A percentile compares a stretch with the other conserved stretches of the same genome.
These are phyloP conservation scores for Domatiomyces globalis DNA, from an alignment of 2,329 filamentous ascomycete species.

Conservation along the genomic window DNA sequence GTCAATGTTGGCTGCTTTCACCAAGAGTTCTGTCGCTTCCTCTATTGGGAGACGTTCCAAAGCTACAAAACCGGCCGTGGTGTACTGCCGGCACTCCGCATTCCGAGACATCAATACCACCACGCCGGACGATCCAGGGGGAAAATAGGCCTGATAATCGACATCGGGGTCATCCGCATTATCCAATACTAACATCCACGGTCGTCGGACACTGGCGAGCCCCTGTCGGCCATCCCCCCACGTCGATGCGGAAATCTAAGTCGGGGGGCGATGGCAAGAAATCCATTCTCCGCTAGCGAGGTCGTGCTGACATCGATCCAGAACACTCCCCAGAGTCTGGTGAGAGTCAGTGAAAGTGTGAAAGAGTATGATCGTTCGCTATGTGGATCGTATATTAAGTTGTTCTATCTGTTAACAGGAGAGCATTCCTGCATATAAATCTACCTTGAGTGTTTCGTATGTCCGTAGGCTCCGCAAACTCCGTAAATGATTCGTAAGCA, in stretches of 20 bases:
- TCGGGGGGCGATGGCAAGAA: constrained; percentile 16
- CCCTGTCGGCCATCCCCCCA: constrained; percentile 10
- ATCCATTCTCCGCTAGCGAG: constrained; percentile 16
- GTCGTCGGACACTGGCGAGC: constrained; percentile 6
- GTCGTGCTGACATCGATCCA: constrained; percentile 21
- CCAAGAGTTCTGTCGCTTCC: constrained; percentile 8
- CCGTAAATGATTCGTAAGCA: too few species aligned
- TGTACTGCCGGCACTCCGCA: constrained; percentile 8
- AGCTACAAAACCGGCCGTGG: constrained; percentile 4
- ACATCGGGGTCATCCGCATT: constrained; percentile 13
- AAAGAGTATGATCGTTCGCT: too few species aligned
- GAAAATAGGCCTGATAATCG: constrained; percentile 12
- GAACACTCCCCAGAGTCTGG: constrained; percentile 22
- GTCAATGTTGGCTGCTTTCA: constrained; percentile 4
- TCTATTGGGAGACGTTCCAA: constrained; percentile 4
- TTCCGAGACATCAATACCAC: constrained; percentile 14
- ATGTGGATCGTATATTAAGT: too few species aligned
- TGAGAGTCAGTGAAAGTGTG: constrained; percentile 13
- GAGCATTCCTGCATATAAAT: too few species aligned
- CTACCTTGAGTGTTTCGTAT: too few species aligned
- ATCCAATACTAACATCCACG: constrained; percentile 14
- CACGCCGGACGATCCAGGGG: constrained; percentile 3
- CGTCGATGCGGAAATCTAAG: constrained; percentile 10
- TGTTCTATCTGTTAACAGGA: too few species aligned
- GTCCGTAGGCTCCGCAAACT: too few species aligned